Evolutionary conservation across 2,329 filamentous ascomycete genomes (phyloP), one percentile per base, ranked within the genome.

Genomic region (Fusarium illudens): DNA sequence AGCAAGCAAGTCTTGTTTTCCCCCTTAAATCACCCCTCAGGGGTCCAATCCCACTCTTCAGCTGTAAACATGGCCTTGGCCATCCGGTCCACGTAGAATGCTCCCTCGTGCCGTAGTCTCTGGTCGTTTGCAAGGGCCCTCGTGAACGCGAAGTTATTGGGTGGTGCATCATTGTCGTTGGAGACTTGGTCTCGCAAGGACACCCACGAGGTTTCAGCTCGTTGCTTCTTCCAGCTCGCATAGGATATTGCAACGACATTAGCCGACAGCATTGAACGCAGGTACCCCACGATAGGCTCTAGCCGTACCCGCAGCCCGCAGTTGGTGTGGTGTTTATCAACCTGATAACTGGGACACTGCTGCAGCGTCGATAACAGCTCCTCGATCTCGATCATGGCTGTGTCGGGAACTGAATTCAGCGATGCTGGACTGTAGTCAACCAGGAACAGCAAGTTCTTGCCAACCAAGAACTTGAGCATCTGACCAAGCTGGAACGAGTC

Each of bases 401-500:
- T 79, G 61, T 86, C 82, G 3, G 79, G 81, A 7, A 86, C 74
- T 22, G 71, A 60, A 46, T 83, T 79, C 6, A 84, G 73, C 1
- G 84, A 85, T 3, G 75, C 71, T 1, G 85, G 80, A 33, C 84
- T 83, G 65, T 87, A 88, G 73, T 88, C 85, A 7, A 85, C 81
- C 1, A 92, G 78, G 34, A 84, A 86, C 4, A 93, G 73, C 0
- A 92, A 85, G 27, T 85, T 83, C 67, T 88, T 87, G 67, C 84
- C 84, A 13, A 83, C 79, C 33, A 94, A 85, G 77, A 94, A 94
- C 68, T 88, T 89, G 66, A 93, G 79, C 84, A 92, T 92, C 78
- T 94, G 90, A 20, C 91, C 92, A 1, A 94, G 85, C 77, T 94
- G 92, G 73, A 91, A 94, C 2, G 88, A 89, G 79, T 94, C 92